Percentiles rank a stretch among this genome's conserved stretches.
Evolutionary conservation across 2,329 filamentous ascomycete species (phyloP).

Genomic region (Coleophoma cylindrospora): DNA sequence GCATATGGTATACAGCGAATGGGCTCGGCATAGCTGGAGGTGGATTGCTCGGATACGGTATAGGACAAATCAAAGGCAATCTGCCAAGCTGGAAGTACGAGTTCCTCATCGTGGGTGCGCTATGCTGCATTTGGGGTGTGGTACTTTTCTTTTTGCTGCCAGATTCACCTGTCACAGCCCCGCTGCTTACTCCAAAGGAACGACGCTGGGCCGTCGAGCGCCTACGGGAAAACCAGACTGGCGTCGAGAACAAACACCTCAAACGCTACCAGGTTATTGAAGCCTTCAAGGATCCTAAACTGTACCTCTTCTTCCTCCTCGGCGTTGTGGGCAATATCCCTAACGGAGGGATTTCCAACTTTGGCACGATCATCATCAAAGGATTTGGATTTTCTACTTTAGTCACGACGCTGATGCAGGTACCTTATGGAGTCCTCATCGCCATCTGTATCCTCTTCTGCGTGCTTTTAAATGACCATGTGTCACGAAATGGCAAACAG

Average conservation of each 20-base stretch:
- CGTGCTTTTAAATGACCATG: constrained; percentile 47
- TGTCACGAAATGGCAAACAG: constrained; percentile 32
- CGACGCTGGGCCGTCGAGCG: constrained; percentile 19
- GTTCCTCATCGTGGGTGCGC: constrained; percentile 50
- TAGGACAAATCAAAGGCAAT: constrained; percentile 51
- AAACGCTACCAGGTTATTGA: constrained; percentile 15
- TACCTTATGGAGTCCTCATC: constrained; percentile 49
- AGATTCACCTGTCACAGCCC: constrained; percentile 40
- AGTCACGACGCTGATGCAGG: constrained; percentile 46
- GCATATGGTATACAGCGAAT: constrained; percentile 52
- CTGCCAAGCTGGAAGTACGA: constrained; percentile 62
- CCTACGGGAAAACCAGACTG: constrained; percentile 12
- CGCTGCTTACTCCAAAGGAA: constrained; percentile 35
- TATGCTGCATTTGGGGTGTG: constrained; percentile 10
- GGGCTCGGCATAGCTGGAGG: constrained; percentile 55
- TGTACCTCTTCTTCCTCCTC: constrained; percentile 35
- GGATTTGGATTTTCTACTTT: constrained; percentile 48
- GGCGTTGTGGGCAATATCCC: constrained; percentile 44
- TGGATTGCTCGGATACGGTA: constrained; percentile 53
- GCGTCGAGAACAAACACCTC: constrained; percentile 15
- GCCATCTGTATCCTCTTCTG: constrained; percentile 52
- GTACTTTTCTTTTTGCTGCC: constrained; percentile 49
- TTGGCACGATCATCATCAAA: constrained; percentile 51
- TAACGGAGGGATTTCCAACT: constrained; percentile 53
- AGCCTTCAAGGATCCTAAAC: constrained; percentile 16